Base-by-base conservation (phyloP, 192 early-diverging fungal genomes). In the Pilaira anomala region DNA sequence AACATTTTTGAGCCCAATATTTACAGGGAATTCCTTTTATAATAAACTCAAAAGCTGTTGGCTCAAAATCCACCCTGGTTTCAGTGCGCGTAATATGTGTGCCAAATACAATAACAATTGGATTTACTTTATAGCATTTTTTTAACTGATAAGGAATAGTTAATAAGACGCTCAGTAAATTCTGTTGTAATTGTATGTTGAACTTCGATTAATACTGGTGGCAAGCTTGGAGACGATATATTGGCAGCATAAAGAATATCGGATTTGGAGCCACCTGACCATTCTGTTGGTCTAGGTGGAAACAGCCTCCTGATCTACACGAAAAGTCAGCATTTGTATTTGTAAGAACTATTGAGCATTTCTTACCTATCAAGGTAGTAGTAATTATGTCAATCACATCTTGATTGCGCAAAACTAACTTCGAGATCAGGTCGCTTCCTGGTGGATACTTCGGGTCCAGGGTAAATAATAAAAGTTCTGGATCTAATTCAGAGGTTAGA, bases 1-100 rank as follows among this genome's bases (percentile, higher is more conserved):
- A 55, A 55, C 29, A 55, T 55, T 55, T 55, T 55, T 55, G 29
- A 33, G 53, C 29, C 53, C 53, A 55, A 7, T 55, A 55, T 55
- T 55, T 55, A 33, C 53, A 36, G 26, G 53, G 30, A 14, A 55
- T 55, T 33, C 33, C 29, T 33, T 36, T 39, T 55, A 30, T 14
- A n/a, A n/a, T 13, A 55, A 55, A 55, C n/a, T 29, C 29, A 14
- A 55, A 55, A 55, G 30, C 8, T 19, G 53, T 33, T 55, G 25
- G 29, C 19, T 55, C 30, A 55, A 55, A 55, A 7, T 55, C 30
- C 53, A 55, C 6, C n/a, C 53, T 55, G 30, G 36, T 55, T 36
- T 33, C 53, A 55, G 14, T 55, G 36, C 30, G 53, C 18, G 53
- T 55, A 19, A 7, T 30, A 36, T 55, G 53, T 36, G 53, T 55